Evolutionary conservation across 2,329 filamentous ascomycete species (phyloP).

Genomic region (Colletotrichum simmondsii): DNA sequence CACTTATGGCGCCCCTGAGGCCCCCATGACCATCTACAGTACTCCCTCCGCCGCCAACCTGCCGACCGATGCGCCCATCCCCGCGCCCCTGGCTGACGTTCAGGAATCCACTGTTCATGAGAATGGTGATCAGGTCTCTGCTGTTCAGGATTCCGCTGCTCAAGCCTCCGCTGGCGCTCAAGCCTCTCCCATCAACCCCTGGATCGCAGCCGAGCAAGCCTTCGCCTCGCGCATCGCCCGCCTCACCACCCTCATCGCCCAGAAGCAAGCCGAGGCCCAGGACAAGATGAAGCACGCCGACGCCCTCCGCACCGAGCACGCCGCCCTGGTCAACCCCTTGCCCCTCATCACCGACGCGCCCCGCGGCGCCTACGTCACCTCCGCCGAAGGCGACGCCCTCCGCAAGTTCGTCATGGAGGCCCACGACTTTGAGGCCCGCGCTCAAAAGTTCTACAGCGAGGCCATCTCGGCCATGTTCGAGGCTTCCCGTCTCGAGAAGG

Average conservation of each 20-base stretch:
- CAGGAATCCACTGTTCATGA: no score
- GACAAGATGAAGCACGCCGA: conserved; percentile 20
- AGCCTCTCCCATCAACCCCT: neutral
- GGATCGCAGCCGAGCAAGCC: neutral
- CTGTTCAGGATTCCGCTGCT: neutral
- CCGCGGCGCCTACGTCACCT: neutral
- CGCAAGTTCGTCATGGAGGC: neutral
- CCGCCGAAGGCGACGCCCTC: neutral
- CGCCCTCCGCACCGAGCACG: conserved; percentile 7
- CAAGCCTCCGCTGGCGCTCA: neutral
- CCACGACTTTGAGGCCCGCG: neutral
- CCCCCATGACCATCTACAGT: neutral
- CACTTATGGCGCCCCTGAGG: neutral
- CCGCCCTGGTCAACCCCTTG: neutral
- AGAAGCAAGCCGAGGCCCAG: neutral
- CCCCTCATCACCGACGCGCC: neutral
- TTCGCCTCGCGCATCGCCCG: neutral
- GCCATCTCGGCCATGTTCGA: neutral
- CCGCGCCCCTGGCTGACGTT: no score
- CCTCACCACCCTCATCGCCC: neutral
- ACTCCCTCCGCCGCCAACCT: neutral
- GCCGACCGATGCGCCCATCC: no score
- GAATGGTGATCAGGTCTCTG: no score
- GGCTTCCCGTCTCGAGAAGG: neutral
- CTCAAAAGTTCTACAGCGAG: neutral